phyloP scores from a whole-genome alignment of 495 filamentous ascomycete species.

The Lophiostoma macrostomum region DNA sequence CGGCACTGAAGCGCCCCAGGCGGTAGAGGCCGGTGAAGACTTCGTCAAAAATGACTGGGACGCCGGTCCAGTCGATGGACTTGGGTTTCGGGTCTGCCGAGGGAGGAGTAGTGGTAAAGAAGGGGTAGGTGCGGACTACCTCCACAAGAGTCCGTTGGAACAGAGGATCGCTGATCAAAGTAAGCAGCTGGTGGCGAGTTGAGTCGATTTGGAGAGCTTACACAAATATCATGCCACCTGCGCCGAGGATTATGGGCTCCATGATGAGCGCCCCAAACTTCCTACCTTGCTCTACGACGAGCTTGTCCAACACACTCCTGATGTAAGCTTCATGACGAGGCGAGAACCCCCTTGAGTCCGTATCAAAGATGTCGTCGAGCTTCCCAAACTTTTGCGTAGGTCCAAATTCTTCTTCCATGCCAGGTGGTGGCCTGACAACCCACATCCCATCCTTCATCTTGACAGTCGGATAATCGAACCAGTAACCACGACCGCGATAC shows the following conservation, averaged over 20 bases:
- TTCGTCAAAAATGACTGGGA: slow-evolving; percentile 75
- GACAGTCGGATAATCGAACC: slow-evolving; percentile 72
- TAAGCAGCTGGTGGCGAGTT: not conserved
- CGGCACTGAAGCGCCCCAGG: slow-evolving; percentile 62
- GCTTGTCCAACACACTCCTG: slow-evolving; percentile 34
- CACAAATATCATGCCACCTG: slow-evolving; percentile 75
- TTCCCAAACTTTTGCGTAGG: slow-evolving; percentile 46
- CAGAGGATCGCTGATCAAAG: slow-evolving; percentile 61
- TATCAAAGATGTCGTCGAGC: slow-evolving; percentile 60
- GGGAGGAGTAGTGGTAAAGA: slow-evolving; percentile 50
- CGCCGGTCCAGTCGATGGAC: slow-evolving; percentile 60
- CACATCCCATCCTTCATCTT: slow-evolving; percentile 61
- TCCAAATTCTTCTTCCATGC: slow-evolving; percentile 49
- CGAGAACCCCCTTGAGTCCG: slow-evolving; percentile 47
- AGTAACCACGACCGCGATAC: slow-evolving; percentile 70
- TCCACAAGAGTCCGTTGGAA: slow-evolving; percentile 67
- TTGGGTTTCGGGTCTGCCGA: not conserved
- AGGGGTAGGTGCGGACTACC: slow-evolving; percentile 54
- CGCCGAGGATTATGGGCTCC: slow-evolving; percentile 72
- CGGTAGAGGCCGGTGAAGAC: slow-evolving; percentile 81
- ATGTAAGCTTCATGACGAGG: slow-evolving; percentile 59
- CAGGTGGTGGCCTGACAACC: slow-evolving; percentile 55
- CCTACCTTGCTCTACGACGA: slow-evolving; percentile 52
- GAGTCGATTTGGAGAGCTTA: slow-evolving; percentile 48
- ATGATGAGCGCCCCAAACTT: slow-evolving; percentile 73